Percentiles rank a stretch among this genome's conserved stretches.
phyloP scores from a whole-genome alignment of 75 land plant genomes.

The Selaginella moellendorffii region DNA sequence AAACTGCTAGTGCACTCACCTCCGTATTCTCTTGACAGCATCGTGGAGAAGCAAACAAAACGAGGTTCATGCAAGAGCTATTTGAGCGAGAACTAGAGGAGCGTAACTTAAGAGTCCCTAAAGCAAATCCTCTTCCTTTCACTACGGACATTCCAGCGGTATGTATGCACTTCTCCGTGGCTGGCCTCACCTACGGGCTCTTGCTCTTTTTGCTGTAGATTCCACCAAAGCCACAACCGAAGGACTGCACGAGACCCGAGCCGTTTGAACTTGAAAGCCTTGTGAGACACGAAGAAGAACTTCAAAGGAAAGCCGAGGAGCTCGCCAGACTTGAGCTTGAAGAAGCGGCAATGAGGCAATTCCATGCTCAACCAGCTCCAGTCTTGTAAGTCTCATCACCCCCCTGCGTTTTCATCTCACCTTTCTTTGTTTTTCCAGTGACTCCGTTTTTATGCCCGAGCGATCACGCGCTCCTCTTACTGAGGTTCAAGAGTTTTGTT shows the following conservation, averaged over 20 bases:
- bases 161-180: neutral
- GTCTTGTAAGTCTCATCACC: neutral
- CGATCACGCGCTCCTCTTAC: neutral
- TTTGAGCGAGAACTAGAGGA: constrained; percentile 44
- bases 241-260: constrained; percentile 10
- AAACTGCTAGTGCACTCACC: neutral
- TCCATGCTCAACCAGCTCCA: constrained; percentile 1
- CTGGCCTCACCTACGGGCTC: too few relatives aligned
- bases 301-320: constrained; percentile 4
- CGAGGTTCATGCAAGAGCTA: constrained; percentile 38
- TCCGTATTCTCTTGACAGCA: constrained; percentile 28
- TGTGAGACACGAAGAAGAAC: constrained; percentile 1
- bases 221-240: constrained; percentile 9
- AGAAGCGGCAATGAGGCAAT: neutral
- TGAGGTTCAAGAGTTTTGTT: constrained; percentile 4
- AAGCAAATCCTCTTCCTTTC: constrained; percentile 78
- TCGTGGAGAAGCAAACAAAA: constrained; percentile 73
- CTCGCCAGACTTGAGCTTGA: neutral
- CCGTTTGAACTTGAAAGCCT: constrained; percentile 5
- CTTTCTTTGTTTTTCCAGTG: neutral
- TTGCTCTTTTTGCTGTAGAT: neutral
- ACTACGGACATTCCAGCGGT: constrained; percentile 86
- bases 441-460: neutral
- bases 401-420: too few relatives aligned
- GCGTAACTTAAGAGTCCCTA: constrained; percentile 54